A percentile compares a stretch with the other conserved stretches of the same genome.
phyloP scores from a whole-genome alignment of 1,284 basidiomycete genomes.

The Austroboletus novae-zelandiae region DNA sequence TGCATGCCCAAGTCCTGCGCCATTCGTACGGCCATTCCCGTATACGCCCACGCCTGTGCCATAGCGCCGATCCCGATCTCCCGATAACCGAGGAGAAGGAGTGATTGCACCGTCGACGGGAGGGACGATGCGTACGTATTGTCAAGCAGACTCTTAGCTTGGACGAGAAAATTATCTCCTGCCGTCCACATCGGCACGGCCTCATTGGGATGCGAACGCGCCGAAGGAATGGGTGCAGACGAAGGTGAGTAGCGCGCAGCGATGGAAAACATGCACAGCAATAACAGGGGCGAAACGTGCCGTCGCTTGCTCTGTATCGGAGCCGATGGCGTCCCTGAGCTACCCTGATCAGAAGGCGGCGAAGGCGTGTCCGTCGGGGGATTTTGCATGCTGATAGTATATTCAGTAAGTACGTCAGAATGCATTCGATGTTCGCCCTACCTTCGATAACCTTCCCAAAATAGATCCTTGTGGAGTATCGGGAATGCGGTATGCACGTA shows the following conservation, averaged over 20 bases:
- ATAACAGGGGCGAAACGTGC: conserved; percentile 62
- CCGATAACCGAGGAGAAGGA: conserved; percentile 77
- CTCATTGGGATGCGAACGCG: conserved; percentile 41
- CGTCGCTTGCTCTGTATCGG: conserved; percentile 41
- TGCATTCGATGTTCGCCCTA: conserved; percentile 24
- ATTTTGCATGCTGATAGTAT: conserved; percentile 23
- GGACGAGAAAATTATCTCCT: conserved; percentile 70
- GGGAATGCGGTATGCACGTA: conserved; percentile 77
- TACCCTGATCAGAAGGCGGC: conserved; percentile 31
- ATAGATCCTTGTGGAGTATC: conserved; percentile 67
- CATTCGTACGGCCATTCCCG: conserved; percentile 78
- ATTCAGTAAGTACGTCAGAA: not conserved
- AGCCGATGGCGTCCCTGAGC: conserved; percentile 32
- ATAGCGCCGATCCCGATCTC: conserved; percentile 86
- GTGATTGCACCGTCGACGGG: conserved; percentile 71
- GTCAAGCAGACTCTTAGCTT: conserved; percentile 70
- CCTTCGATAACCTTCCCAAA: conserved; percentile 60
- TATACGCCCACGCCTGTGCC: conserved; percentile 82
- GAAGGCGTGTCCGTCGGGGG: conserved; percentile 28
- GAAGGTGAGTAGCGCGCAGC: conserved; percentile 65
- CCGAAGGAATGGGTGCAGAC: conserved; percentile 36
- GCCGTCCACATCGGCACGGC: conserved; percentile 79
- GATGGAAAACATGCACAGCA: conserved; percentile 76
- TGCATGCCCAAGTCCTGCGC: conserved; percentile 88
- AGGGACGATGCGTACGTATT: conserved; percentile 60